Percentiles rank a stretch among this genome's conserved stretches.
phyloP scores from a whole-genome alignment of 345 rosid species.

The Mercurialis annua region DNA sequence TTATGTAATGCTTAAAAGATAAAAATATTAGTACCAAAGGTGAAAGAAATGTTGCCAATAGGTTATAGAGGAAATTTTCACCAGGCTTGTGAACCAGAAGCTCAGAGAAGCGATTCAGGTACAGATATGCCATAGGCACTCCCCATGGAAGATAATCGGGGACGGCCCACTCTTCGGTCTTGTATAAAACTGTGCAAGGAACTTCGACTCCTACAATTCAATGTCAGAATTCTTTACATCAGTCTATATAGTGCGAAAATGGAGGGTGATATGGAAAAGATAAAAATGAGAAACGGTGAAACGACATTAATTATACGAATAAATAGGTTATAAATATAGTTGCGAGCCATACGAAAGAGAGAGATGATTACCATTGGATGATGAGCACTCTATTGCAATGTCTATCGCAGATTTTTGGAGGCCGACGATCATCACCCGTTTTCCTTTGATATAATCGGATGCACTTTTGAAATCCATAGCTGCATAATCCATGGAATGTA shows the following conservation, averaged over 20 bases:
- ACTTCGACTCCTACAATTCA: slow-evolving; percentile 24
- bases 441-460: slow-evolving; percentile 22
- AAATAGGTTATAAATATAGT: too few species aligned
- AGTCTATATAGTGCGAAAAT: too few species aligned
- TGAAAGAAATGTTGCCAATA: slow-evolving; percentile 35
- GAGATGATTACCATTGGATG: slow-evolving; percentile 26
- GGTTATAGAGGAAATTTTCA: slow-evolving; percentile 32
- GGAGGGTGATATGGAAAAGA: too few species aligned
- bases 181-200: slow-evolving; percentile 40
- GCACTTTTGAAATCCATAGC: slow-evolving; percentile 26
- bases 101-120: slow-evolving; percentile 44
- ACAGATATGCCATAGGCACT: slow-evolving; percentile 28
- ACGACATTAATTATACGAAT: too few species aligned
- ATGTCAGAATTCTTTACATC: too few species aligned
- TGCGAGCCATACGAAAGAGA: neutral
- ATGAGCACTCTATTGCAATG: slow-evolving; percentile 40
- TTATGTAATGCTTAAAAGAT: too few species aligned
- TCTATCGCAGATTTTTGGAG: slow-evolving; percentile 42
- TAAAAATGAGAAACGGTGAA: too few species aligned
- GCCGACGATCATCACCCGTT: slow-evolving; percentile 33
- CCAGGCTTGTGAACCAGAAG: slow-evolving; percentile 50
- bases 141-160: slow-evolving; percentile 49
- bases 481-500: slow-evolving; percentile 42
- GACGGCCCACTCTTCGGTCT: slow-evolving; percentile 37
- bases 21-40: slow-evolving; percentile 30